Evolutionary conservation across 371 early-diverging fungal genomes (phyloP).

Genomic region (Gilbertella persicaria): DNA sequence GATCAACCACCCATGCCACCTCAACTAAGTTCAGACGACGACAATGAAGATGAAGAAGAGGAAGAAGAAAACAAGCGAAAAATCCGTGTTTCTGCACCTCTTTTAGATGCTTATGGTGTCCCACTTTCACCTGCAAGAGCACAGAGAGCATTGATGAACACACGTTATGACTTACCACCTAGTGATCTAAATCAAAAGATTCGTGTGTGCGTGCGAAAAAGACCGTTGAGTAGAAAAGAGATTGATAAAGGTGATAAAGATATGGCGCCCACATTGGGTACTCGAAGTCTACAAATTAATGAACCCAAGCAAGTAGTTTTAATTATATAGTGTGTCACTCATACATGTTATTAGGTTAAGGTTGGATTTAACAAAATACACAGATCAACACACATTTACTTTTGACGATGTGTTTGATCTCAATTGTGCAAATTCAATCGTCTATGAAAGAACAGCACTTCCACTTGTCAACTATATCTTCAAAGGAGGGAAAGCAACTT

Average conservation of each 20-base stretch:
- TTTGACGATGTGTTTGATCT: conserved; percentile 98
- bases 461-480: conserved; percentile 95
- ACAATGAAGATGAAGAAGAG: conserved; percentile 22
- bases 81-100: conserved; percentile 32
- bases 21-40: conserved; percentile 8
- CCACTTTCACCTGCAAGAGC: conserved; percentile 22
- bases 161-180: conserved; percentile 2
- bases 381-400: conserved; percentile 91
- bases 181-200: conserved; percentile 80
- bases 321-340: too few relatives aligned
- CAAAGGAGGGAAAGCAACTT: conserved; percentile 95
- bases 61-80: conserved; percentile 38
- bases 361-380: conserved; percentile 93
- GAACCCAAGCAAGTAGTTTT: conserved; percentile 95
- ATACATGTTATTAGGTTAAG: too few relatives aligned
- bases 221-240: conserved; percentile 91
- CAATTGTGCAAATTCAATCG: conserved; percentile 72
- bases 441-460: conserved; percentile 89
- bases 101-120: conserved; percentile 51
- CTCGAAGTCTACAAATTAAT: conserved; percentile 75
- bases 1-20: conserved; percentile 7
- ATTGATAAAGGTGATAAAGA: conserved; percentile 77
- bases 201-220: conserved; percentile 95
- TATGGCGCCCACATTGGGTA: conserved; percentile 69
- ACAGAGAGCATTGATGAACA: conserved; percentile 12